Evolutionary conservation across 1,284 basidiomycete species (phyloP), one percentile per base, ranked within the genome.

Genomic region (Ganoderma boninense): DNA sequence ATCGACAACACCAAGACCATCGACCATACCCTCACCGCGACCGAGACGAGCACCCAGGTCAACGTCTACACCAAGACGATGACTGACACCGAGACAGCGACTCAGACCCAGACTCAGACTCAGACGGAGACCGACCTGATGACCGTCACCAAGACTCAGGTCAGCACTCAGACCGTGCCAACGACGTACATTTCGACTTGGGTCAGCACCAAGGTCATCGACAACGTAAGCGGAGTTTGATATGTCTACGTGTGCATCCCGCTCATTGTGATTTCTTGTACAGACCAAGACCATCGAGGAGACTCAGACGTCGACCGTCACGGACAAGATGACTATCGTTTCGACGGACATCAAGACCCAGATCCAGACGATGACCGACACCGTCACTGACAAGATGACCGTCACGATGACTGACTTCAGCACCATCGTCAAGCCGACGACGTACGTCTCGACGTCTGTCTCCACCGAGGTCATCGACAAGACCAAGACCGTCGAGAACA

Each of bases 391-490:
- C 69, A 72, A 76, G 73, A 77, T 79, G 76, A 80, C 79, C 43
- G 73, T 78, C 69, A 80, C 79, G 54, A 75, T 80, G 71, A 80
- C 79, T 44, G 64, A 76, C 57, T 57, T 79, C 71, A 79, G 78
- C 75, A 80, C 79, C 43, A 46, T 77, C 68, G 72, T 78, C 43
- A 71, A 80, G 76, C 78, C 79, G 16, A 91, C 89, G 16, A 91
- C 90, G 14, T 90, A 85, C 79, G 83, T 83, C 70, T 86, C 81
- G 52, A 81, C 86, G 57, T 88, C 82, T 78, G 85, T 90, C 65
- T 84, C 82, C 77, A 91, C 90, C 44, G 72, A 86, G 70, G 84
- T 90, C 78, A 87, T 89, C 71, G 87, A 92, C 79, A 87, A 89
- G 74, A 79, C 78, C 65, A 75, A 77, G 75, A 79, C 78, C 18